These are phyloP conservation scores for Gamarada debralockiae DNA, from an alignment of 495 filamentous ascomycete species.

Conservation along the genomic window DNA sequence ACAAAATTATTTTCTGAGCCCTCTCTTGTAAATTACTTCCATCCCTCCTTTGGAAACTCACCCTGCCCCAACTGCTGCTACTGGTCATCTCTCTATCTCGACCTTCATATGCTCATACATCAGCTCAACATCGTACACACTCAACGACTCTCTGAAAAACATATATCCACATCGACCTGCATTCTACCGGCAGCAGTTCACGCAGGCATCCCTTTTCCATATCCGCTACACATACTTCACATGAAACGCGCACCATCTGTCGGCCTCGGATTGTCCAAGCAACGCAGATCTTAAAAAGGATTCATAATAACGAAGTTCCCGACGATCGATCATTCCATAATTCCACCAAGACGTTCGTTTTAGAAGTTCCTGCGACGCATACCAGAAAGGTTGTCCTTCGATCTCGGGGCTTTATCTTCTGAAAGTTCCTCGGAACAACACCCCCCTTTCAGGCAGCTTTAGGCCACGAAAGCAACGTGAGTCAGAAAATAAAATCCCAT, in stretches of 20 bases:
- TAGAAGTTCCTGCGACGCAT: not conserved
- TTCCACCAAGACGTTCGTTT: too few species aligned
- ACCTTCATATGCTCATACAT: conserved; percentile 10
- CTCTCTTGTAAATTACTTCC: not conserved
- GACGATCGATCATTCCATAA: too few species aligned
- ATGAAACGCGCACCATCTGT: not conserved
- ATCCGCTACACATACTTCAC: conserved; percentile 15
- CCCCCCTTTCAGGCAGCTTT: conserved; percentile 15
- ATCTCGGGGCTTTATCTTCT: too few species aligned
- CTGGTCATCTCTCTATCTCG: conserved; percentile 5
- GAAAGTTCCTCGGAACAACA: conserved; percentile 9
- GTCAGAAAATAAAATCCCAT: conserved; percentile 4
- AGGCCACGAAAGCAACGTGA: conserved; percentile 20
- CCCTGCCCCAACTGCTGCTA: conserved; percentile 3
- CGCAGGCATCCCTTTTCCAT: conserved; percentile 13
- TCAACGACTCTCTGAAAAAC: not conserved
- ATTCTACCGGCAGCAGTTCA: conserved; percentile 24
- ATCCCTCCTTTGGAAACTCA: conserved; percentile 1
- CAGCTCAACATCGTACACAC: not conserved
- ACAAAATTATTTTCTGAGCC: conserved; percentile 9
- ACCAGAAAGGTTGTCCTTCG: conserved; percentile 4
- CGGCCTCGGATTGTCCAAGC: not conserved
- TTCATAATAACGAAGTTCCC: not conserved
- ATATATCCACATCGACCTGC: not conserved
- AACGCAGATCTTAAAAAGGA: not conserved